Percentiles rank a stretch among this genome's conserved stretches.
These are phyloP conservation scores for Russula griseocarnosa DNA, from an alignment of 768 basidiomycete species.

Conservation along the genomic window DNA sequence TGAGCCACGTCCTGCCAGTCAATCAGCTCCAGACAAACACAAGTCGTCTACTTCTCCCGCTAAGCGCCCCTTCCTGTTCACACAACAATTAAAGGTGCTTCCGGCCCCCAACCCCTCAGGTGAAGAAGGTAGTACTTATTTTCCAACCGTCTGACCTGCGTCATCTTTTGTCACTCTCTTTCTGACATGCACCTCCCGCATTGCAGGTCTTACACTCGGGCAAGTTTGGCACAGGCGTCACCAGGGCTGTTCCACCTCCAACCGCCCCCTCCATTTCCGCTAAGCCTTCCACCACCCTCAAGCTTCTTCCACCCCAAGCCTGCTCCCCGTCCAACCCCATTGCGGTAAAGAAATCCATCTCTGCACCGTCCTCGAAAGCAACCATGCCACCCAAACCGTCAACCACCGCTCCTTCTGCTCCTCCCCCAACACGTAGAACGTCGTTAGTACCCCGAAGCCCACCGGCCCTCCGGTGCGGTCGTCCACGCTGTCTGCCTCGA, in stretches of 20 bases:
- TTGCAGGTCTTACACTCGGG: constrained; percentile 28
- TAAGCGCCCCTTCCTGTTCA: constrained; percentile 40
- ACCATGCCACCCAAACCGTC: constrained; percentile 29
- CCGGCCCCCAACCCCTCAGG: constrained; percentile 49
- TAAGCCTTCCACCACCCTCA: constrained; percentile 21
- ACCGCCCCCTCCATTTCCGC: constrained; percentile 36
- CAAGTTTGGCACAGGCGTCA: constrained; percentile 32
- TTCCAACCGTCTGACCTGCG: constrained; percentile 10
- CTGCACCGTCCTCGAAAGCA: constrained; percentile 23
- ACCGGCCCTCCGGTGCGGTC: constrained; percentile 12
- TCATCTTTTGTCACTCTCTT: constrained; percentile 26
- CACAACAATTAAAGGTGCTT: constrained; percentile 44
- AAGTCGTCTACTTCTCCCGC: constrained; percentile 29
- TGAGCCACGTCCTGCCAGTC: constrained; percentile 26
- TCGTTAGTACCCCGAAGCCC: constrained; percentile 40
- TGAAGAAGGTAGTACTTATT: constrained; percentile 66
- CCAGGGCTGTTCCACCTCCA: constrained; percentile 41
- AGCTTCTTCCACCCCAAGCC: constrained; percentile 39
- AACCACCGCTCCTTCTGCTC: constrained; percentile 11
- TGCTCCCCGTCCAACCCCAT: constrained; percentile 13
- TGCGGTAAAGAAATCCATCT: constrained; percentile 34
- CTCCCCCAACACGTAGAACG: constrained; percentile 27
- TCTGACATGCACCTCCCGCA: constrained; percentile 25
- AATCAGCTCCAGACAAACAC: constrained; percentile 29
- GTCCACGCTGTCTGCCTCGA: constrained; percentile 26